phyloP scores from a whole-genome alignment of 148 eudicot species.

The Vaccinium darrowii region DNA sequence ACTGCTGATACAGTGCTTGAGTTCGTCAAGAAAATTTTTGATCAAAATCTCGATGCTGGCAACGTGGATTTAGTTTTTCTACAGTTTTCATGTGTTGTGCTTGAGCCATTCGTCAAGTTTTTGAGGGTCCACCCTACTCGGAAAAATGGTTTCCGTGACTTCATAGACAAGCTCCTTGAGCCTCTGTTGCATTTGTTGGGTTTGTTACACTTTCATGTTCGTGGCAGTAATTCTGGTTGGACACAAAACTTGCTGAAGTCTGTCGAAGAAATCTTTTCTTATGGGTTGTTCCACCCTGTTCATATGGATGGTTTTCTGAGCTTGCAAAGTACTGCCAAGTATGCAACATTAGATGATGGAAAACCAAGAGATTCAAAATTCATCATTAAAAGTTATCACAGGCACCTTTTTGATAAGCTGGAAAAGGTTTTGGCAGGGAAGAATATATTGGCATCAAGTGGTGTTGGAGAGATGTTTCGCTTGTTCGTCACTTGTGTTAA shows the following conservation, averaged over 20 bases:
- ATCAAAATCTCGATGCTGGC: slow-evolving; percentile 34
- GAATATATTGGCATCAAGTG: slow-evolving; percentile 54
- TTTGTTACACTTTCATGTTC: slow-evolving; percentile 34
- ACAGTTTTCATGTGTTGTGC: slow-evolving; percentile 55
- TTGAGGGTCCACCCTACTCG: slow-evolving; percentile 71
- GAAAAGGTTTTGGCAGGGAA: slow-evolving; percentile 53
- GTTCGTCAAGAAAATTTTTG: slow-evolving; percentile 40
- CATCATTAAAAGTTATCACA: slow-evolving; percentile 72
- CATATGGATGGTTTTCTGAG: slow-evolving; percentile 84
- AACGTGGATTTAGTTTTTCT: slow-evolving; percentile 37
- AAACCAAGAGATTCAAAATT: slow-evolving; percentile 37
- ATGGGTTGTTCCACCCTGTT: slow-evolving; percentile 78
- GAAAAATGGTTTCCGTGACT: slow-evolving; percentile 73
- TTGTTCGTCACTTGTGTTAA: slow-evolving; percentile 60
- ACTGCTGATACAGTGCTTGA: slow-evolving; percentile 51
- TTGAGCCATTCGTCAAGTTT: slow-evolving; percentile 80
- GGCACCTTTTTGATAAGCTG: slow-evolving; percentile 86
- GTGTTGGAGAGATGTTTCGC: slow-evolving; percentile 67
- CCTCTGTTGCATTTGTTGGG: slow-evolving; percentile 59
- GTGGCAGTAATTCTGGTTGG: slow-evolving; percentile 21
- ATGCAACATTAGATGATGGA: slow-evolving; percentile 43
- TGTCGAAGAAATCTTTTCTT: slow-evolving; percentile 61
- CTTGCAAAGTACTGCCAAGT: slow-evolving; percentile 59
- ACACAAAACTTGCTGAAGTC: slow-evolving; percentile 36
- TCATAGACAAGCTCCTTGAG: slow-evolving; percentile 77